Conservation (phyloP, 495 filamentous ascomycete genomes). For the Friedmanniomyces endolithicus region DNA sequence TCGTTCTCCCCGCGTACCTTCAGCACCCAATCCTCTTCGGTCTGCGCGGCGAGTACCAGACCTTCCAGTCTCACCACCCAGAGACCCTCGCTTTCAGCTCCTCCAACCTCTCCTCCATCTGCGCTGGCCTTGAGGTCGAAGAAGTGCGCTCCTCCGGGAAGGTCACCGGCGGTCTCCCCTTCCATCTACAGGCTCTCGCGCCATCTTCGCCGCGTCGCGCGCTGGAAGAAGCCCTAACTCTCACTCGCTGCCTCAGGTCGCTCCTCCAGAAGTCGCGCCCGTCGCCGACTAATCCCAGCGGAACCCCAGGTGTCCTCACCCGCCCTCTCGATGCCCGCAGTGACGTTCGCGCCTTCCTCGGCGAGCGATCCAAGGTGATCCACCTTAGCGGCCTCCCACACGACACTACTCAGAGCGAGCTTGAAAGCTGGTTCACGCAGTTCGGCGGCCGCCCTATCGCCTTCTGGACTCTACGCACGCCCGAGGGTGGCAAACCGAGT, state of each 20-base stretch:
- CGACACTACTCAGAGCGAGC: constrained; percentile 93
- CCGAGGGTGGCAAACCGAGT: constrained; percentile 96
- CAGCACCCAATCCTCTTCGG: constrained; percentile 97
- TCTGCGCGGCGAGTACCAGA: constrained; percentile 89
- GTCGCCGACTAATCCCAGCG: constrained; percentile 41
- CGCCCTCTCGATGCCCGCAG: constrained; percentile 93
- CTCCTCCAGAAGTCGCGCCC: constrained; percentile 93
- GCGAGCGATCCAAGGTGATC: constrained; percentile 90
- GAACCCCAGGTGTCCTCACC: constrained; percentile 85
- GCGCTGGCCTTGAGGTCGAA: constrained; percentile 92
- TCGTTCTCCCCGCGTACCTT: constrained; percentile 89
- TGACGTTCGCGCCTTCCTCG: constrained; percentile 90
- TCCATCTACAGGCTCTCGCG: constrained; percentile 91
- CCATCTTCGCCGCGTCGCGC: constrained; percentile 93
- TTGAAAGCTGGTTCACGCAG: constrained; percentile 99
- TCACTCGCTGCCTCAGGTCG: constrained; percentile 81
- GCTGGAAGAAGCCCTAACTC: constrained; percentile 92
- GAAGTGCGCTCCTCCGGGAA: constrained; percentile 91
- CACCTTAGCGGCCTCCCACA: constrained; percentile 95
- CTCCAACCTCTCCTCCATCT: constrained; percentile 90
- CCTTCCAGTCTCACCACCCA: constrained; percentile 96
- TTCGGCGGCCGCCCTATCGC: constrained; percentile 97
- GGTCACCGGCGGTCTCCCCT: constrained; percentile 96
- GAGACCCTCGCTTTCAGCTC: constrained; percentile 95
- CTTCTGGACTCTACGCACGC: constrained; percentile 95